These are phyloP conservation scores for Auxenochlorella pyrenoidosa DNA, from an alignment of 139 green algal genomes.

Conservation along the genomic window DNA sequence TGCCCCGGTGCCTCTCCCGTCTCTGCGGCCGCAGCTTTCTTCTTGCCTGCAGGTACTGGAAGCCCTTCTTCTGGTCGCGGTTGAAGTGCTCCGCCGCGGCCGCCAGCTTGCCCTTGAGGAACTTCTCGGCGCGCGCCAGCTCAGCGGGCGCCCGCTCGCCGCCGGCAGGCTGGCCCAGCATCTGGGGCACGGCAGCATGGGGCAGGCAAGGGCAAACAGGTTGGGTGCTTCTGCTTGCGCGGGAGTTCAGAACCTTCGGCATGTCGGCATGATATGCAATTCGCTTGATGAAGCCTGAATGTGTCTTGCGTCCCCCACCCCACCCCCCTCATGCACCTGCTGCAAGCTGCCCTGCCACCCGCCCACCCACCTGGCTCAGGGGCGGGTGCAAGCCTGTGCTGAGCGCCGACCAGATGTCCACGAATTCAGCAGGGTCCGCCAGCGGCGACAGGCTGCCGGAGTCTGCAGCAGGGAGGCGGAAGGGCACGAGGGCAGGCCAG, in stretches of 20 bases:
- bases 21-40: too few species aligned
- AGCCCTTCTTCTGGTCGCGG: constrained; percentile 93
- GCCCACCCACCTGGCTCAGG: not conserved
- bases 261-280: too few species aligned
- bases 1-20: too few species aligned
- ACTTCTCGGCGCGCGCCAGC: constrained; percentile 61
- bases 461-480: not conserved
- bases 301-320: too few species aligned
- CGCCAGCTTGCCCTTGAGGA: constrained; percentile 79
- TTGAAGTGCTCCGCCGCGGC: constrained; percentile 98
- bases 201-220: too few species aligned
- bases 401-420: constrained; percentile 52
- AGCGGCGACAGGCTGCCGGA: not conserved
- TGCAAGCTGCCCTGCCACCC: too few species aligned
- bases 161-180: constrained; percentile 9
- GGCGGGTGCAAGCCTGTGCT: not conserved
- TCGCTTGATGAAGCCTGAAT: too few species aligned
- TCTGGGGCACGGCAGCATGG: not conserved
- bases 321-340: too few species aligned
- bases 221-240: not conserved
- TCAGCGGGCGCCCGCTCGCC: not conserved
- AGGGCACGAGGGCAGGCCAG: too few species aligned
- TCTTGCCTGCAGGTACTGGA: constrained; percentile 84
- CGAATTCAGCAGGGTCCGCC: constrained; percentile 11
- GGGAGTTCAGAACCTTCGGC: too few species aligned